phyloP scores from a whole-genome alignment of 2,329 filamentous ascomycete genomes.

The Waltergamsia citrina region DNA sequence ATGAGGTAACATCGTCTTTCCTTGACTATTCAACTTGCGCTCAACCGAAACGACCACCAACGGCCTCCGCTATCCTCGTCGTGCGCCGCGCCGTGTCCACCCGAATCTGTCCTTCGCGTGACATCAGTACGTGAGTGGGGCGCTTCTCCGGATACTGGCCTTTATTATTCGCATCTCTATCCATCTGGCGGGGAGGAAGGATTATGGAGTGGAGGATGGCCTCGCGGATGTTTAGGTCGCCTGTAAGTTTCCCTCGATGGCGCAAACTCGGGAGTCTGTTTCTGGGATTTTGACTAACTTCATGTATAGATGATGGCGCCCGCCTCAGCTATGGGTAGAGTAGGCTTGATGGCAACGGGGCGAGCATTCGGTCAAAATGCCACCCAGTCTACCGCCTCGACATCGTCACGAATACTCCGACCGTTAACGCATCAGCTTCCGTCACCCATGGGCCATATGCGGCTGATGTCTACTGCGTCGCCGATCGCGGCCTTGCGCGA shows the following conservation, averaged over 20 bases:
- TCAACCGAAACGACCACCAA: no score
- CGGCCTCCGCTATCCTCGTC: no score
- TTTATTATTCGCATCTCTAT: not conserved
- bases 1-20: no score
- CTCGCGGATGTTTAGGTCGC: slow-evolving; percentile 16
- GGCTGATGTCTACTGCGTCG: slow-evolving; percentile 2
- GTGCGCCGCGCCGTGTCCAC: no score
- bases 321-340: slow-evolving; percentile 10
- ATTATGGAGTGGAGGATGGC: slow-evolving; percentile 11
- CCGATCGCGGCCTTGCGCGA: not conserved
- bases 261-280: not conserved
- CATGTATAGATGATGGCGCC: slow-evolving; percentile 1
- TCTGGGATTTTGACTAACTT: not conserved
- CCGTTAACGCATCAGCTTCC: not conserved
- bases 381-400: slow-evolving; percentile 9
- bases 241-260: slow-evolving; percentile 13
- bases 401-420: slow-evolving; percentile 1
- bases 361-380: slow-evolving; percentile 15
- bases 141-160: not conserved
- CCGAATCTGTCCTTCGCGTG: no score
- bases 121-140: not conserved
- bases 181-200: not conserved
- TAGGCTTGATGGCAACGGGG: slow-evolving; percentile 19
- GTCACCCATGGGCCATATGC: slow-evolving; percentile 1
- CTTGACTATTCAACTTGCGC: no score